Base-by-base conservation (phyloP, 768 basidiomycete genomes). In the Mrakia gelida region DNA sequence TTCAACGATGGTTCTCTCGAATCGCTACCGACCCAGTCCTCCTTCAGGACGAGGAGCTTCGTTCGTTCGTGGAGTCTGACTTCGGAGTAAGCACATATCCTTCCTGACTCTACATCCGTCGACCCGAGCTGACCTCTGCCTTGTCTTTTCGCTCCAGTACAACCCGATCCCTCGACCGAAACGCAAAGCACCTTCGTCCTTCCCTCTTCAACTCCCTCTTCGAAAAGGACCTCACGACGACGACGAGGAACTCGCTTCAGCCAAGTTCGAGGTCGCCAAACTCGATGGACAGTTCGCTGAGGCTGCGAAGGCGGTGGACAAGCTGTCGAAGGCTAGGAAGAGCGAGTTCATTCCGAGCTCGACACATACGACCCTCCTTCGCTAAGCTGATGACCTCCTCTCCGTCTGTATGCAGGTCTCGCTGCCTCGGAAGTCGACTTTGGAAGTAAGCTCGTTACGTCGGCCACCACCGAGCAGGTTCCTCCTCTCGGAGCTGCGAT, bases 31-130 rank as follows among this genome's bases (percentile, higher is more conserved):
- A 98, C 83, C 90, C 91, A 2, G 93, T 97, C 74, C 85, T 98
- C 43, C 86, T 93, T 59, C 86, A 90, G 75, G 96, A 98, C 81
- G 97, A 98, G 82, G 97, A 99, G 83, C 84, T 98, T 78, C 90
- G 96, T 43, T 92, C 92, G 23, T 99, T 99, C 83, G 89, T 99
- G 79, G 97, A 99, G 85, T 95, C 91, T 81, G 96, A 98, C 84
- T 99, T 98, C 86, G 97, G 97, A 5, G 87, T 88, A 79, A 79
- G 87, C 52, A 23, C 38, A 43, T 13, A 65, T 13, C 38, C 28
- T 28, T 21, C 38, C 38, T 38, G 38, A 38, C 38, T 6, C 45
- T 15, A 45, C 45, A 45, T 10, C 45, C 15, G 5, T 45, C 5
- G 5, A 2, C 11, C 38, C 63, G 13, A 10, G 11, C n/a, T 68